Conservation (phyloP, 805 yeast genomes). For the Cyberlindnera xylosilytica region DNA sequence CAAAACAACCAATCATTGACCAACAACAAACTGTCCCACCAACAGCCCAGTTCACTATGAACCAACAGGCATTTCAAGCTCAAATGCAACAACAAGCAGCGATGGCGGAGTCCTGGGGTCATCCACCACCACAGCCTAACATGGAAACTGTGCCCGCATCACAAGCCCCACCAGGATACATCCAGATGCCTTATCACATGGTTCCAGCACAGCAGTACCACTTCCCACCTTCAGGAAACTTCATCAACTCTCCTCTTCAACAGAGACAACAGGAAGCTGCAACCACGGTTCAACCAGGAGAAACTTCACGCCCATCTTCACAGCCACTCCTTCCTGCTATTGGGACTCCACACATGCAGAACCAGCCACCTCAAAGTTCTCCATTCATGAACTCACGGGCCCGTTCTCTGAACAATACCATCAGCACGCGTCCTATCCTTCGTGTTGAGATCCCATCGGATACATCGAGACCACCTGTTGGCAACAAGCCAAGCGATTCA, state of each 20-base stretch:
- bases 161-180: slow-evolving; percentile 5
- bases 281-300: slow-evolving; percentile 3
- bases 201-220: slow-evolving; percentile 9
- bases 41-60: not conserved
- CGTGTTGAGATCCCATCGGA: slow-evolving; percentile 28
- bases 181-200: slow-evolving; percentile 2
- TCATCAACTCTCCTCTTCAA: slow-evolving; percentile 4
- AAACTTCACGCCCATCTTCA: not conserved
- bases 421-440: slow-evolving; percentile 25
- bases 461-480: slow-evolving; percentile 5
- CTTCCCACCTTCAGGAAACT: slow-evolving; percentile 7
- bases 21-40: not conserved
- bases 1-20: not conserved
- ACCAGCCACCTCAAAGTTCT: slow-evolving; percentile 3
- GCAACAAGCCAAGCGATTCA: slow-evolving; percentile 11
- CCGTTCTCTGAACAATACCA: slow-evolving; percentile 23
- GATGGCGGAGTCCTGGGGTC: slow-evolving; percentile 5
- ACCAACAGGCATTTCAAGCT: not conserved
- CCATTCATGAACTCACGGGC: slow-evolving; percentile 20
- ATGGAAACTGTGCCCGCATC: slow-evolving; percentile 9
- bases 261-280: slow-evolving; percentile 5
- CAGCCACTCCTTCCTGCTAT: slow-evolving; percentile 3
- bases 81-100: not conserved
- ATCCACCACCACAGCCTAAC: slow-evolving; percentile 4
- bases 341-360: slow-evolving; percentile 6